These are phyloP conservation scores for Citrullus colocynthis DNA, from an alignment of 306 rosid genomes.

Conservation along the genomic window DNA sequence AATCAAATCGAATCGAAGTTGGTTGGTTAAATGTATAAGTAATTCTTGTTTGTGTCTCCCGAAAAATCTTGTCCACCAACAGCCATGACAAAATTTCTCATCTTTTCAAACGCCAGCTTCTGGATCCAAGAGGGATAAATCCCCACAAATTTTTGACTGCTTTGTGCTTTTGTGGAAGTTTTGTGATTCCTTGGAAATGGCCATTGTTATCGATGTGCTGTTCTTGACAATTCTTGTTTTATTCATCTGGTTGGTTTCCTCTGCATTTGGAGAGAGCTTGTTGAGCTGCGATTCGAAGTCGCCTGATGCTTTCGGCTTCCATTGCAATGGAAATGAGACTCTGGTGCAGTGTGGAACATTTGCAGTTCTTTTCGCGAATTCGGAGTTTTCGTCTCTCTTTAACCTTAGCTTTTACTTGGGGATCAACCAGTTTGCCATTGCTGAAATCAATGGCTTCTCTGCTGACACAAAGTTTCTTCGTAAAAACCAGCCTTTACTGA, in stretches of 20 bases:
- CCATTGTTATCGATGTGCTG: background rate
- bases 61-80: background rate
- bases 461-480: conserved; percentile 49
- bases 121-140: background rate
- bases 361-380: conserved; percentile 50
- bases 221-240: conserved; percentile 6
- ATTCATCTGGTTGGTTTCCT: conserved; percentile 31
- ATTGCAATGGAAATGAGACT: conserved; percentile 32
- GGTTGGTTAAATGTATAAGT: background rate
- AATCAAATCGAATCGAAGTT: background rate
- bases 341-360: conserved; percentile 45
- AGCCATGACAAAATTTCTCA: background rate
- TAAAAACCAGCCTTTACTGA: conserved; percentile 39
- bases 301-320: conserved; percentile 35
- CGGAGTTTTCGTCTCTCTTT: conserved; percentile 53
- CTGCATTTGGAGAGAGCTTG: conserved; percentile 29
- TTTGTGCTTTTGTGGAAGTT: background rate
- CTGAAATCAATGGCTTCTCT: conserved; percentile 58
- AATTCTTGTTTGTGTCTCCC: background rate
- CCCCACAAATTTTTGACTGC: background rate
- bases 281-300: conserved; percentile 35
- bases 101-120: background rate
- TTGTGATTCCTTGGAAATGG: background rate
- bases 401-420: conserved; percentile 69
- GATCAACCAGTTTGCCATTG: conserved; percentile 30